A percentile compares a stretch with the other conserved stretches of the same genome.
phyloP scores from a whole-genome alignment of 2,329 filamentous ascomycete species.

The Remersonia thermophila region DNA sequence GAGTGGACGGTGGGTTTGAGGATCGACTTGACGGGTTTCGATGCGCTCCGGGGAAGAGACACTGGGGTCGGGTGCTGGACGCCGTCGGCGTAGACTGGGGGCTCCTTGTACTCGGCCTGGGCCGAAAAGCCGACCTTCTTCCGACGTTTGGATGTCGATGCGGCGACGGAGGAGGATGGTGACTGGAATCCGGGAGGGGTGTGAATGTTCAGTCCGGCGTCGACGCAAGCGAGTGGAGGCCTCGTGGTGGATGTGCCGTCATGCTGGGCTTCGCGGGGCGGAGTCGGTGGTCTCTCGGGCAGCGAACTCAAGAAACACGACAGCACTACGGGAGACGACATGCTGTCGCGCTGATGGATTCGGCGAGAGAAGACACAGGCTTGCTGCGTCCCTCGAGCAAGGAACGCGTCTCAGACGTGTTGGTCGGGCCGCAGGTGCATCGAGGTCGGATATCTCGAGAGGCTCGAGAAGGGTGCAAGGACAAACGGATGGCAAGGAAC shows the following conservation, averaged over 20 bases:
- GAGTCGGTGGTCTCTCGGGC: constrained; percentile 51
- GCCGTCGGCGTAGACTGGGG: constrained; percentile 32
- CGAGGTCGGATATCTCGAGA: constrained; percentile 1
- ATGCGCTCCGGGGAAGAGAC: constrained; percentile 26
- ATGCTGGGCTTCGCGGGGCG: constrained; percentile 43
- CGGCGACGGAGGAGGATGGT: constrained; percentile 31
- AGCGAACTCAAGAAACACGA: constrained; percentile 38
- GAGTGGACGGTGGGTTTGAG: constrained; percentile 57
- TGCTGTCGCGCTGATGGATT: constrained; percentile 17
- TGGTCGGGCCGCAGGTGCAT: constrained; percentile 7
- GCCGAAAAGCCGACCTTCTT: constrained; percentile 48
- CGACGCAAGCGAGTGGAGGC: constrained; percentile 26
- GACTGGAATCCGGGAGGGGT: constrained; percentile 41
- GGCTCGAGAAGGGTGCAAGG: constrained; percentile 1
- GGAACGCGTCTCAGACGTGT: constrained; percentile 9
- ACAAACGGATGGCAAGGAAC: constrained; percentile 1
- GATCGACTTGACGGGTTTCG: constrained; percentile 52
- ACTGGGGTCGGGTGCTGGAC: constrained; percentile 29
- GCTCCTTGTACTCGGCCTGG: constrained; percentile 43
- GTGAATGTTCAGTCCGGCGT: constrained; percentile 30
- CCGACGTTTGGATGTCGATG: constrained; percentile 32
- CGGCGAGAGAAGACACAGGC: constrained; percentile 2
- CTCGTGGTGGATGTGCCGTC: constrained; percentile 26
- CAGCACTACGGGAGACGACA: constrained; percentile 27
- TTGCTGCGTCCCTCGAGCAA: constrained; percentile 8